Evolutionary conservation across 108 stramenopile species (phyloP).

Genomic region (Bacterosira constricta): DNA sequence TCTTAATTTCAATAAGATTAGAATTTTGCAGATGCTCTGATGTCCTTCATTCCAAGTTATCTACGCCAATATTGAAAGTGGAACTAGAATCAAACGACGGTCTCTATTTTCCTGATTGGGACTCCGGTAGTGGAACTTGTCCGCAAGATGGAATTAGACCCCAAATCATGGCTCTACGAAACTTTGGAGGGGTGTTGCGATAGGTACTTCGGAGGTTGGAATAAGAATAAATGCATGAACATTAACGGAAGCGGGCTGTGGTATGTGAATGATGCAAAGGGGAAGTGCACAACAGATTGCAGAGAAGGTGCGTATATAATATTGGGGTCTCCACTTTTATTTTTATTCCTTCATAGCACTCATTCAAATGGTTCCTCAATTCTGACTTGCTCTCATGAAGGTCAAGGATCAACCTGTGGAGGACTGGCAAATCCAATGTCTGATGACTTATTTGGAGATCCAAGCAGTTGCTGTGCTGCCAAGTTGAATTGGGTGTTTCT

Average conservation of each 20-base stretch:
- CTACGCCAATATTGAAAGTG: too few species aligned
- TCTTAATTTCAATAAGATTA: too few species aligned
- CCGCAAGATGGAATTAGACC: slow-evolving; percentile 6
- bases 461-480: slow-evolving; percentile 8
- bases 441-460: not conserved
- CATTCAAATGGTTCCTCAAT: too few species aligned
- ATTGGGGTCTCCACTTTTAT: too few species aligned
- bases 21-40: too few species aligned
- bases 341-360: too few species aligned
- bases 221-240: slow-evolving; percentile 5
- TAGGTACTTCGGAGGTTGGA: not conserved
- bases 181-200: not conserved
- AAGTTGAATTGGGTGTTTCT: not conserved
- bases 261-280: not conserved
- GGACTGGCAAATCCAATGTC: not conserved
- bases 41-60: too few species aligned
- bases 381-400: too few species aligned
- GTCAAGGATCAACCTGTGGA: slow-evolving; percentile 2
- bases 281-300: not conserved
- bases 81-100: not conserved
- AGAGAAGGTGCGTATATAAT: too few species aligned
- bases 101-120: slow-evolving; percentile 9
- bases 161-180: not conserved
- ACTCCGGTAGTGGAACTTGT: slow-evolving; percentile 1
- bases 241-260: slow-evolving; percentile 5